Base-by-base conservation (phyloP, 1,139 yeast genomes). In the Meyerozyma carpophila region DNA sequence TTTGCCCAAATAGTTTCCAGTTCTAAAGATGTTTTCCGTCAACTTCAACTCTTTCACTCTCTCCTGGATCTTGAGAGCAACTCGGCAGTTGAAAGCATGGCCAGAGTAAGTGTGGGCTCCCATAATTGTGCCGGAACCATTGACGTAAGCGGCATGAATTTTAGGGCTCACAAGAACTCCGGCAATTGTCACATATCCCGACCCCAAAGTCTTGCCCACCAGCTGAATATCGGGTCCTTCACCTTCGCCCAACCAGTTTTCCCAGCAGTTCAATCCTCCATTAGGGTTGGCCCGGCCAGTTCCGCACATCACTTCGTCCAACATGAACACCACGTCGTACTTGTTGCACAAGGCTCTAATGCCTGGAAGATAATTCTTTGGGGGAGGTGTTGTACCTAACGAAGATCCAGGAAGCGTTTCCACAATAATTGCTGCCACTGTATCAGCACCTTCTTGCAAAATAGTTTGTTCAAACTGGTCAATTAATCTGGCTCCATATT, bases 221-320 rank as follows among this genome's bases (percentile, higher is more conserved):
- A 81, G 70, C 59, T 77, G 80, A 47, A 81, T 62, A 58, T 81
- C 85, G 44, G 85, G 86, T 26, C 77, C 82, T 45, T 67, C 68
- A 40, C 67, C 73, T 5, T 59, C 53, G 20, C 70, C 68, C 50
- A 70, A 58, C 62, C 66, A 77, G 47, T 61, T 58, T 48, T 77
- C 81, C 81, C 79, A 51, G 72, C 79, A 63, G 68, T 77, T 56
- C 63, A 70, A 48, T 3, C 60, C 57, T 11, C 65, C 65, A 55
- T 65, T 61, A 25, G 66, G 62, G 40, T 52, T 54, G 8, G 50
- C 47, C 46, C 85, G 70, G 40, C 84, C 84, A 43, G 81, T 70
- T 42, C 85, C 85, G 59, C 84, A 79, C 84, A 80, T 80, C 40
- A 80, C 83, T 61, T 81, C 85, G 56, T 81, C 85, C 46, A 79